These are phyloP conservation scores for Nakazawaea ambrosiae DNA, from an alignment of 805 yeast species.

Conservation along the genomic window DNA sequence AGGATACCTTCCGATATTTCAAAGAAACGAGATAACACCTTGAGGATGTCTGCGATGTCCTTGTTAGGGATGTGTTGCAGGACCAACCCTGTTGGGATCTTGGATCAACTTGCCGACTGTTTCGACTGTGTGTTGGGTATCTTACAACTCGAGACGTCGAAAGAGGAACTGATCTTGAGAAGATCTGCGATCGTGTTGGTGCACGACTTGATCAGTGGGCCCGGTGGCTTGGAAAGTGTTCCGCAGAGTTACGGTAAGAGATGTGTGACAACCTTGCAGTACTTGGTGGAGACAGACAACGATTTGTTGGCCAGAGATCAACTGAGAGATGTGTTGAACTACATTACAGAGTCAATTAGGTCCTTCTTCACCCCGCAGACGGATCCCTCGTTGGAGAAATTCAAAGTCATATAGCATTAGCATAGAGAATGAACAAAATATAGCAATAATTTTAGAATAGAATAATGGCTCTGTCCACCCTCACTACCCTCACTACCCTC, in stretches of 20 bases:
- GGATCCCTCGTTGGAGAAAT: not conserved
- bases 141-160: constrained; percentile 45
- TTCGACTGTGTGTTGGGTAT: constrained; percentile 77
- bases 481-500: too few relatives aligned
- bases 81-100: constrained; percentile 47
- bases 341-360: constrained; percentile 14
- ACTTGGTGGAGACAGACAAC: constrained; percentile 37
- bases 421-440: too few relatives aligned
- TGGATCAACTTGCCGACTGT: constrained; percentile 41
- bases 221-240: constrained; percentile 35
- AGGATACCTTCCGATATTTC: constrained; percentile 8
- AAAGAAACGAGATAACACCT: constrained; percentile 39
- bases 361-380: not conserved
- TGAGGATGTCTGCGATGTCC: constrained; percentile 85
- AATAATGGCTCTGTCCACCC: too few relatives aligned
- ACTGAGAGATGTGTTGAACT: constrained; percentile 30
- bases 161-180: constrained; percentile 50
- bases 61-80: constrained; percentile 68
- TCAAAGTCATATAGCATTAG: not conserved
- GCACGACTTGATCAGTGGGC: constrained; percentile 46
- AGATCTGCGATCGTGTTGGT: constrained; percentile 70
- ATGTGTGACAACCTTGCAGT: constrained; percentile 35
- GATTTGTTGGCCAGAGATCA: constrained; percentile 59
- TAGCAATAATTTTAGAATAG: too few relatives aligned
- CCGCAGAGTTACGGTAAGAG: constrained; percentile 41